Evolutionary conservation across 768 basidiomycete genomes (phyloP).

Genomic region (Tubosaeta brunneosetosa): DNA sequence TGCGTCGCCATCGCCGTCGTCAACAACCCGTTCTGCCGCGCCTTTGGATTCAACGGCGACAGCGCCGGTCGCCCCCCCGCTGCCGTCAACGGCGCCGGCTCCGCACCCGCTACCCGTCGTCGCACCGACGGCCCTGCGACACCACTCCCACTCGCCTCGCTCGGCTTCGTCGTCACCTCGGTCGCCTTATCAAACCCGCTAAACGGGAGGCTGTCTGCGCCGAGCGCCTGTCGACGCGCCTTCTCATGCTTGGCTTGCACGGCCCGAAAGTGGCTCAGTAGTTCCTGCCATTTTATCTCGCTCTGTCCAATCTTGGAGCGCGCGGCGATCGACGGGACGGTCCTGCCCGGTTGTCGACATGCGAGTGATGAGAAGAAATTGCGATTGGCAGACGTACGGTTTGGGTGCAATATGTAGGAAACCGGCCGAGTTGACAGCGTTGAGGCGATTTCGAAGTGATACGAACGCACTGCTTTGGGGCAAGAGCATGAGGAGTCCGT

Average conservation of each 20-base stretch:
- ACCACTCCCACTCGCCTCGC: background rate
- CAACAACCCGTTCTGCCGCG: constrained; percentile 46
- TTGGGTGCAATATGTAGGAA: constrained; percentile 89
- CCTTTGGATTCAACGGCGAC: constrained; percentile 72
- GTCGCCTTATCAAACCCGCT: constrained; percentile 35
- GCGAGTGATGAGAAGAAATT: constrained; percentile 6
- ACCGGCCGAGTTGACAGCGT: constrained; percentile 92
- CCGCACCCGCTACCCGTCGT: constrained; percentile 59
- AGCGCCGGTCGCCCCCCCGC: constrained; percentile 39
- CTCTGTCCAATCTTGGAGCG: constrained; percentile 79
- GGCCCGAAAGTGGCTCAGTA: constrained; percentile 85
- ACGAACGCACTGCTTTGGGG: constrained; percentile 97
- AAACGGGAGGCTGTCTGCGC: constrained; percentile 55
- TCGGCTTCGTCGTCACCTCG: constrained; percentile 13
- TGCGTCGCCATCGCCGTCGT: constrained; percentile 36
- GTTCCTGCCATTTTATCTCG: constrained; percentile 97
- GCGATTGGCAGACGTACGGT: constrained; percentile 46
- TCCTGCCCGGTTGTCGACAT: constrained; percentile 18
- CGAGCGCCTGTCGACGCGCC: constrained; percentile 71
- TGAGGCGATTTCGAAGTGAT: constrained; percentile 88
- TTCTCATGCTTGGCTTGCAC: constrained; percentile 93
- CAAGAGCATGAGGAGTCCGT: constrained; percentile 93
- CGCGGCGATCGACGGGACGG: constrained; percentile 37
- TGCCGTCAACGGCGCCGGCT: constrained; percentile 27
- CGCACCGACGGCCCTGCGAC: constrained; percentile 46